phyloP scores from a whole-genome alignment of 2,329 filamentous ascomycete genomes.

The Aspergillus chevalieri region DNA sequence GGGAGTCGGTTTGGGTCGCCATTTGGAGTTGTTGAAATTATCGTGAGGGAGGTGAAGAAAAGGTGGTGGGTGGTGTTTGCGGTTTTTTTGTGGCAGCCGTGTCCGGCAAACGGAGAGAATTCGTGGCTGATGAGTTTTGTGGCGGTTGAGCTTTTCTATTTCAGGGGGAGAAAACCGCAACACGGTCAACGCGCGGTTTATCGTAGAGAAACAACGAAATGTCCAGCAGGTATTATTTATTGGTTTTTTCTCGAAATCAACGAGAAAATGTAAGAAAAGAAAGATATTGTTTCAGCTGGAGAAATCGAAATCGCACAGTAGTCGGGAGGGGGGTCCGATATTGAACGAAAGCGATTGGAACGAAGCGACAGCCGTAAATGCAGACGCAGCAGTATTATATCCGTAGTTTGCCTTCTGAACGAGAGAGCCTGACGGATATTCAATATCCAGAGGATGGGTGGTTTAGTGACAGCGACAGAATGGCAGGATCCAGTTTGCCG shows the following conservation, averaged over 20 bases:
- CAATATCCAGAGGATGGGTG: too few relatives aligned
- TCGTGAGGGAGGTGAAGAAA: background rate
- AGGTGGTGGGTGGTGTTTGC: conserved; percentile 6
- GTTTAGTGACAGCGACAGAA: too few relatives aligned
- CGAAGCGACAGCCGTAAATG: too few relatives aligned
- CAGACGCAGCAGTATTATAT: background rate
- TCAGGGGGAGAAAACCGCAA: background rate
- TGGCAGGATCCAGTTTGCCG: too few relatives aligned
- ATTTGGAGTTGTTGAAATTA: background rate
- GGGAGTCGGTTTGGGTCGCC: conserved; percentile 5
- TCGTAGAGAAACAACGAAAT: background rate
- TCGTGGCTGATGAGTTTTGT: background rate
- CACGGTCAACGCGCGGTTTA: background rate
- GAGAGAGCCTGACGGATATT: too few relatives aligned
- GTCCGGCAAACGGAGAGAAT: background rate
- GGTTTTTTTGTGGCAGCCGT: conserved; percentile 14
- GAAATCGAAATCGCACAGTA: too few relatives aligned
- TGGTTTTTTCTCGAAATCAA: background rate
- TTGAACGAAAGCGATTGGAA: too few relatives aligned
- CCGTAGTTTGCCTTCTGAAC: background rate
- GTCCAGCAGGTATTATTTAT: too few relatives aligned
- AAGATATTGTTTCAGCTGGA: too few relatives aligned
- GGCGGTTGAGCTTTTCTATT: background rate
- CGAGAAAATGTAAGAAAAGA: too few relatives aligned
- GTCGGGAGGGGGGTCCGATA: too few relatives aligned